A percentile compares a stretch with the other conserved stretches of the same genome.
These are phyloP conservation scores for Saturnispora zaruensis DNA, from an alignment of 805 yeast species.

Conservation along the genomic window DNA sequence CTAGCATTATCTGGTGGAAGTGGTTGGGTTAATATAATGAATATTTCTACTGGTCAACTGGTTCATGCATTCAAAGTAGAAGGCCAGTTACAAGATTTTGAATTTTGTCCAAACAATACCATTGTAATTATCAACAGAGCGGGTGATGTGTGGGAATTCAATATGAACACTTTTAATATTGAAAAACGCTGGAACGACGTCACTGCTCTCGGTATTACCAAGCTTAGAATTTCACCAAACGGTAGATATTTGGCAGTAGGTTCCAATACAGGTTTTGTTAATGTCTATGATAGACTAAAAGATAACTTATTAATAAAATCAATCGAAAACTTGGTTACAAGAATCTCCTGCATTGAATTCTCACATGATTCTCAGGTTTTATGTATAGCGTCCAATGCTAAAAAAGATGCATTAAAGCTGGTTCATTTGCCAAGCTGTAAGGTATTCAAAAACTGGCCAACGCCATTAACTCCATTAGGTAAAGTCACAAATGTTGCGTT, in stretches of 20 bases:
- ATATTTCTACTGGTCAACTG: conserved; percentile 79
- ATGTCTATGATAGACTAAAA: conserved; percentile 57
- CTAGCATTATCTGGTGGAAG: conserved; percentile 74
- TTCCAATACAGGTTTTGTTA: conserved; percentile 80
- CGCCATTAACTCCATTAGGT: conserved; percentile 94
- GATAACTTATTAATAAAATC: conserved; percentile 47
- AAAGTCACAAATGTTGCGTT: conserved; percentile 74
- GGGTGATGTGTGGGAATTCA: conserved; percentile 90
- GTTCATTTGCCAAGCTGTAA: conserved; percentile 84
- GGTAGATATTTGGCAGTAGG: conserved; percentile 88
- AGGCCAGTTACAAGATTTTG: conserved; percentile 78
- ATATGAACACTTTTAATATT: conserved; percentile 41
- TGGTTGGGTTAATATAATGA: conserved; percentile 85
- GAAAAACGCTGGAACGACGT: conserved; percentile 74
- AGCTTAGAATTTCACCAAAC: conserved; percentile 42
- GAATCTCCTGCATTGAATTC: conserved; percentile 66
- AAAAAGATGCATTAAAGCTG: conserved; percentile 76
- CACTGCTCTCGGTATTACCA: conserved; percentile 78
- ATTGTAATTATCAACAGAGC: conserved; percentile 55
- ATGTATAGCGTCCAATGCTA: conserved; percentile 76
- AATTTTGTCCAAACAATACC: conserved; percentile 41
- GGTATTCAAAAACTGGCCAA: conserved; percentile 94
- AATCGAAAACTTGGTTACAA: conserved; percentile 73
- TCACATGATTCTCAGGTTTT: conserved; percentile 84
- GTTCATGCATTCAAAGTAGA: conserved; percentile 80